Evolutionary conservation across 2,329 filamentous ascomycete genomes (phyloP).

Genomic region (Ophiostoma angusticollis): DNA sequence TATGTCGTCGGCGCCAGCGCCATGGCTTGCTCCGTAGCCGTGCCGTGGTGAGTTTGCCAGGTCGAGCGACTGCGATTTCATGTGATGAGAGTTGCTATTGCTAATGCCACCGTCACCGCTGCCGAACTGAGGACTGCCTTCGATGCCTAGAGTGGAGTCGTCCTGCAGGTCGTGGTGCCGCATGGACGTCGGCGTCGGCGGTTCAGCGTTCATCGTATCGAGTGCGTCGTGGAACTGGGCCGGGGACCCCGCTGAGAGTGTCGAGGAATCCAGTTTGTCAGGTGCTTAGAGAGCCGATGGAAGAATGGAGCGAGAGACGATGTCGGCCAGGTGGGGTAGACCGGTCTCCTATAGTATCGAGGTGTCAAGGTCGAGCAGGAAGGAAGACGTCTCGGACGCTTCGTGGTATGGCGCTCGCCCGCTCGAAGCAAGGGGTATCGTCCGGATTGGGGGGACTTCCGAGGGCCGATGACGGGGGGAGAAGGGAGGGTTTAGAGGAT

Average conservation of each 20-base stretch:
- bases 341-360: too few relatives aligned
- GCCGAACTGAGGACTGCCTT: conserved; percentile 32
- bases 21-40: conserved; percentile 6
- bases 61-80: conserved; percentile 38
- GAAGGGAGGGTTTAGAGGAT: too few relatives aligned
- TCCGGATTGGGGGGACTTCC: too few relatives aligned
- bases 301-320: not conserved
- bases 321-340: too few relatives aligned
- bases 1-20: conserved; percentile 21
- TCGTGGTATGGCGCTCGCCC: too few relatives aligned
- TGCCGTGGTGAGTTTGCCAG: conserved; percentile 27
- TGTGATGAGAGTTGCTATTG: conserved; percentile 25
- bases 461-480: too few relatives aligned
- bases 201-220: conserved; percentile 38
- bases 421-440: too few relatives aligned
- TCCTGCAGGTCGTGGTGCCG: conserved; percentile 28
- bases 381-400: too few relatives aligned
- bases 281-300: not conserved
- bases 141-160: conserved; percentile 35
- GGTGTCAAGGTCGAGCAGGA: not conserved
- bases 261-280: conserved; percentile 38
- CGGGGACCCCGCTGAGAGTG: conserved; percentile 33
- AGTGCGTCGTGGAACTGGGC: conserved; percentile 39
- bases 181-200: conserved; percentile 13
- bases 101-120: conserved; percentile 6